phyloP scores from a whole-genome alignment of 164 flowering plant genomes.

The Aristolochia contorta region DNA sequence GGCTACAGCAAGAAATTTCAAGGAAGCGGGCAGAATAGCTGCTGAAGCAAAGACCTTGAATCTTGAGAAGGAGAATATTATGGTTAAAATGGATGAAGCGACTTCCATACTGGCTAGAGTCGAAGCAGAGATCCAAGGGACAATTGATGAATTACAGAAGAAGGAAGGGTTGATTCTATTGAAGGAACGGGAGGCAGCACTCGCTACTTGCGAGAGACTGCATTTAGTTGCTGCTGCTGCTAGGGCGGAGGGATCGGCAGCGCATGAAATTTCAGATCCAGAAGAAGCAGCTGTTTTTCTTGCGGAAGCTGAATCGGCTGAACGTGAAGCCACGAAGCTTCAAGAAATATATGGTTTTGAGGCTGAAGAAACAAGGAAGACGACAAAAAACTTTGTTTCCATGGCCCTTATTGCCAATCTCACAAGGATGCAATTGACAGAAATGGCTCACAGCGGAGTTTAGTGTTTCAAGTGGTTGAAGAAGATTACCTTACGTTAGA shows the following conservation, averaged over 20 bases:
- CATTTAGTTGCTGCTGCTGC: conserved; percentile 43
- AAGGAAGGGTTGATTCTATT: conserved; percentile 38
- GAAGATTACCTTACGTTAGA: too few species aligned
- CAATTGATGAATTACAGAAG: conserved; percentile 33
- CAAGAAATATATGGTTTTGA: conserved; percentile 31
- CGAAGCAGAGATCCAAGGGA: conserved; percentile 42
- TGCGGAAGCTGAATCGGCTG: conserved; percentile 60
- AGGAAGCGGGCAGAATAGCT: conserved; percentile 79
- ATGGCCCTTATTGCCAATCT: conserved; percentile 55
- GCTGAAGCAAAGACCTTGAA: conserved; percentile 56
- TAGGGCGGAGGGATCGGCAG: conserved; percentile 58
- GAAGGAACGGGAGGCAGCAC: conserved; percentile 58
- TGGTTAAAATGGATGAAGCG: conserved; percentile 33
- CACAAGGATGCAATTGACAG: conserved; percentile 39
- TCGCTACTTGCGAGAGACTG: conserved; percentile 52
- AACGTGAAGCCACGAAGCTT: conserved; percentile 47
- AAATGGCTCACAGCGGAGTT: conserved; percentile 20
- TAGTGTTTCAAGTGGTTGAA: too few species aligned
- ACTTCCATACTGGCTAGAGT: conserved; percentile 32
- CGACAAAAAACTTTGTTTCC: conserved; percentile 38
- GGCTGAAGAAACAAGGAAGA: conserved; percentile 30
- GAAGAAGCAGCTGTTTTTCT: conserved; percentile 63
- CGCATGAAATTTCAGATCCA: conserved; percentile 51
- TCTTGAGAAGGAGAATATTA: conserved; percentile 46
- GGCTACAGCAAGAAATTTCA: conserved; percentile 74